Base-by-base conservation (phyloP, 176 grass and related monocot species). In the Dendrocalamus sinicus region DNA sequence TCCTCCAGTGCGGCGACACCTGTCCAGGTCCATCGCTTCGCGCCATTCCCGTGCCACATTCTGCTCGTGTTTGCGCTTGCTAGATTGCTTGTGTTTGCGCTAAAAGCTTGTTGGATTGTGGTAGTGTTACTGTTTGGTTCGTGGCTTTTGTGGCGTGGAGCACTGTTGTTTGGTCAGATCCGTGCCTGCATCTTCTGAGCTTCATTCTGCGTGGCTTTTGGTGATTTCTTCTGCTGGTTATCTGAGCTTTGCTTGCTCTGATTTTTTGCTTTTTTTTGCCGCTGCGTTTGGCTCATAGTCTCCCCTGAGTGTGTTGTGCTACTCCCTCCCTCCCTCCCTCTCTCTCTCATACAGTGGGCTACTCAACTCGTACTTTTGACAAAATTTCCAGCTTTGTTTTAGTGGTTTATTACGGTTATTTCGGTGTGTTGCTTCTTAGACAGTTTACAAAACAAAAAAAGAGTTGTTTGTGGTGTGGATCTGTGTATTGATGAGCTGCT, bases 111-210 rank as follows among this genome's bases (percentile, higher is more conserved):
- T 32, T 82, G 8, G 59, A 19, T 24, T 69, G 7, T 50, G 71
- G 78, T 46, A 7, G 68, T 39, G 8, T 76, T 69, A 10, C 51
- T 47, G 72, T 13, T 43, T 35, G 53, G 64, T 63, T 37, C 35
- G 44, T 41, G 17, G 24, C 76, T 46, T 20, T 23, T 51, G 43
- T 60, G 57, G 12, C 5, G 55, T 13, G 72, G 72, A 23, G 23
- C 47, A 12, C 23, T 16, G 65, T 17, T 26, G 37, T 57, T 73
- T n/a, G 15, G 13, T 19, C 73, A 87, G 84, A 90, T 87, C 84
- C 79, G 84, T 67, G 74, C 64, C 50, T 78, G 40, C 11, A 19
- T 11, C 24, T 22, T 12, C 28, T 1, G 30, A 10, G 22, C 20
- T 46, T 30, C 12, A 17, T 59, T 30, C 20, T 28, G 22, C 16